Base-by-base conservation (phyloP, 2,329 filamentous ascomycete species). In the Microdochium trichocladiopsis region DNA sequence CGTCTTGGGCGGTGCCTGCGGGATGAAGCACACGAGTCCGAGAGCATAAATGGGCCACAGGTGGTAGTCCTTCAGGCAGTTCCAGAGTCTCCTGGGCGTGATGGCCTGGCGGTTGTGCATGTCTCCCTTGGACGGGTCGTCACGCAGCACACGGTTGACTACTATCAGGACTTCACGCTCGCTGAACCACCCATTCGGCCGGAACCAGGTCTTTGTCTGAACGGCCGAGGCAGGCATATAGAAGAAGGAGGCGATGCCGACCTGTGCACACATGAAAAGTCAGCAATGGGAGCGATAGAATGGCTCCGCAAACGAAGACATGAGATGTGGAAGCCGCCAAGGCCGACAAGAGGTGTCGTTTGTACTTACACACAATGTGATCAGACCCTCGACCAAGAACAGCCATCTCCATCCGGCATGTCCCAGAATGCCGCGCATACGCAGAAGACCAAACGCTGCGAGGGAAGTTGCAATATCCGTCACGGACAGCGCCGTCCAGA, bases 81-180 rank as follows among this genome's bases (percentile, higher is more conserved):
- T 59, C 74, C 75, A 79, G 8, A 81, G 70, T 9, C 68, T 66
- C 8, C 58, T 66, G 0, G 69, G 72, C 0, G 75, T 80, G 50
- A 82, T 71, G 2, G 75, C 72, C 61, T 81, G 71, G 14, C 79
- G 76, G 56, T 82, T 82, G 61, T 82, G 75, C 76, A 83, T 82
- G 56, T 77, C 75, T 43, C 76, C 77, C 57, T 80, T 80, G 23
- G 73, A 72, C 2, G 80, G 80, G 55, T 83, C 82, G 52, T 85
- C 81, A 6, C 82, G 74, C 21, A 73, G 63, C 5, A 73, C 65
- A 2, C 83, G 72, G 57, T 83, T 84, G 8, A 83, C 80, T 2
- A 83, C 71, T 48, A 84, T 84, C 24, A 69, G 65, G 36, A 79
- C 72, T 59, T 83, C 79, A 16, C 75, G 74, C 50, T 82, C 78